These are phyloP conservation scores for Plasmodiophora brassicae DNA, from an alignment of 208 protist genomes.

Conservation along the genomic window DNA sequence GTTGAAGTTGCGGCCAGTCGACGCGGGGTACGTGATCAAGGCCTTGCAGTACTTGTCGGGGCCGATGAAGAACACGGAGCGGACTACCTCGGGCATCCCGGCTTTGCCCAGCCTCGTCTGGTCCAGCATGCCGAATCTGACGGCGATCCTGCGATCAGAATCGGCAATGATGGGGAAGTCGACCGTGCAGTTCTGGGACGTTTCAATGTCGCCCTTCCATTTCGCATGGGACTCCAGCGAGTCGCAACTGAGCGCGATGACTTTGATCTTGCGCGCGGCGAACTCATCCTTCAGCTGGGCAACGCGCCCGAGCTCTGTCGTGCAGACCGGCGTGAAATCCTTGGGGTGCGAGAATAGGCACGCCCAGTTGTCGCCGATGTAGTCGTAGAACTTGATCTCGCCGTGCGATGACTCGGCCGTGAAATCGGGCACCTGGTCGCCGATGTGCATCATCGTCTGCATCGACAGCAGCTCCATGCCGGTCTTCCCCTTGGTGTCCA, in stretches of 20 bases:
- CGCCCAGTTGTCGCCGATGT: conserved; percentile 23
- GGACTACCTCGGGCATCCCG: background rate
- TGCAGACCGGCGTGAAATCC: conserved; percentile 61
- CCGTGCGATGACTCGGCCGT: background rate
- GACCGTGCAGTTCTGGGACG: no score
- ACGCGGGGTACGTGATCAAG: background rate
- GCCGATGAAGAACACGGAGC: conserved; percentile 1
- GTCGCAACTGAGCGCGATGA: conserved; percentile 39
- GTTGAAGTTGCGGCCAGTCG: conserved; percentile 55
- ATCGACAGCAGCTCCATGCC: no score
- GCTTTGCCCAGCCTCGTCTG: no score
- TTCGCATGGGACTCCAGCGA: conserved; percentile 57
- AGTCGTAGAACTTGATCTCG: background rate
- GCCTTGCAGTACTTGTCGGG: background rate
- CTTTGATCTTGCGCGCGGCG: conserved; percentile 53
- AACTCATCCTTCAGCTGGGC: conserved; percentile 56
- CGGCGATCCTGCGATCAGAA: no score
- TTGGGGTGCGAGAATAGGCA: conserved; percentile 60
- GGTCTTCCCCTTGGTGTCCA: no score
- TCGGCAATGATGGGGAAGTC: conserved; percentile 34
- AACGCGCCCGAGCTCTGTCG: conserved; percentile 59
- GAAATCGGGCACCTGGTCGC: background rate
- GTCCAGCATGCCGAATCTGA: no score
- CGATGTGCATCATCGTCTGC: no score
- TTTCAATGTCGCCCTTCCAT: no score